A percentile compares a stretch with the other conserved stretches of the same genome.
Conservation (phyloP, 177 flowering plant genomes). For the Vitis hybrid region DNA sequence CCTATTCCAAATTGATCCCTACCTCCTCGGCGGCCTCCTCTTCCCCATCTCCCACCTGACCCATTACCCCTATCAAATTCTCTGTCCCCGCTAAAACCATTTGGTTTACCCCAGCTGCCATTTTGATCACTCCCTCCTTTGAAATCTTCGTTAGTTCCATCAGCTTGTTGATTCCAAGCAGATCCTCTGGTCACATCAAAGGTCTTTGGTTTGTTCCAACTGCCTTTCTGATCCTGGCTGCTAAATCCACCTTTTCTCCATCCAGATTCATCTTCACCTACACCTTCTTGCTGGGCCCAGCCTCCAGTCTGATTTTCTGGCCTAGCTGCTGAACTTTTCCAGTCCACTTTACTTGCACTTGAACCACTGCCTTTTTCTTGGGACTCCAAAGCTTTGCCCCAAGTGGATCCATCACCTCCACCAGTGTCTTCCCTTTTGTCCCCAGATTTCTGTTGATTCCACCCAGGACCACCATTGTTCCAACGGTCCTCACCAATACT, state of each 20-base stretch:
- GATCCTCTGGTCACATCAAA: constrained; percentile 6
- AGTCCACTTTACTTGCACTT: constrained; percentile 19
- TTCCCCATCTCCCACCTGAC: constrained; percentile 37
- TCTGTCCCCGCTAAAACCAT: constrained; percentile 9
- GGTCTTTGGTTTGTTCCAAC: constrained; percentile 16
- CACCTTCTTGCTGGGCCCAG: constrained; percentile 4
- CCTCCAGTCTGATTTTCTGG: constrained; percentile 14
- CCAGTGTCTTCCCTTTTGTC: constrained; percentile 9
- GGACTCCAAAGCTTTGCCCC: constrained; percentile 27
- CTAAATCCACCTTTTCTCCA: constrained; percentile 15
- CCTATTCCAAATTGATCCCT: constrained; percentile 34
- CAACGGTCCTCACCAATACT: constrained; percentile 1
- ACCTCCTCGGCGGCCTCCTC: constrained; percentile 27
- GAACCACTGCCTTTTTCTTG: constrained; percentile 17
- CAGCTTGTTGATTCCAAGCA: constrained; percentile 13
- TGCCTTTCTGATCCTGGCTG: constrained; percentile 5
- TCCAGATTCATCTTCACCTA: constrained; percentile 14
- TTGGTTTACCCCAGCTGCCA: constrained; percentile 16
- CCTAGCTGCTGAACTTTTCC: constrained; percentile 21
- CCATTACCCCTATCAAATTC: constrained; percentile 38
- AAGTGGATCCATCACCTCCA: constrained; percentile 22
- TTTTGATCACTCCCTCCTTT: constrained; percentile 2
- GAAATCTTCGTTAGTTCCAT: neutral
- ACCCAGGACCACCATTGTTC: neutral
- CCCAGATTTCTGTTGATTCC: constrained; percentile 11